A percentile compares a stretch with the other conserved stretches of the same genome.
Conservation (phyloP, 176 grass and related monocot species). For the Raddia guianensis region DNA sequence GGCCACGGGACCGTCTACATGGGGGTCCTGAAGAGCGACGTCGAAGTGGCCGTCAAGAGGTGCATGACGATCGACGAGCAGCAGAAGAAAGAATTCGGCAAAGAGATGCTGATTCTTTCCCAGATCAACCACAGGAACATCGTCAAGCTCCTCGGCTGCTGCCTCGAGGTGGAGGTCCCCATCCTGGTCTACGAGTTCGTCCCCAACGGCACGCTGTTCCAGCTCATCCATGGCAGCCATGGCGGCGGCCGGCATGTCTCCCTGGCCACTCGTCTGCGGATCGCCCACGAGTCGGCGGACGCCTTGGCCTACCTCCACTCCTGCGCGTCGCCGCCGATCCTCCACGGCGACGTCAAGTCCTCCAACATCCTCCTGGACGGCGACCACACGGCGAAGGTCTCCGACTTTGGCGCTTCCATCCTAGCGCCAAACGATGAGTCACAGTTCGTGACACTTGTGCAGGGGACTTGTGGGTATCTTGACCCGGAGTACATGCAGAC, state of each 20-base stretch:
- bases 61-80: neutral
- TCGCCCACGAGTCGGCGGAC: neutral
- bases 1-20: conserved; percentile 15
- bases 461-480: conserved; percentile 48
- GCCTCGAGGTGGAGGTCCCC: neutral
- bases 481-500: conserved; percentile 48
- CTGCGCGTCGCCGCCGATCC: neutral
- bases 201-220: neutral
- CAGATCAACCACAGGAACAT: neutral
- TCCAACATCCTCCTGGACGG: conserved; percentile 23
- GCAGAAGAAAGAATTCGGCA: neutral
- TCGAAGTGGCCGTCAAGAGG: conserved; percentile 13
- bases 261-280: neutral
- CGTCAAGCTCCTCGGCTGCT: neutral
- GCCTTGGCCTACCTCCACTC: conserved; percentile 2
- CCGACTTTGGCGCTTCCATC: conserved; percentile 42
- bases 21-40: neutral
- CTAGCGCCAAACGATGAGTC: conserved; percentile 36
- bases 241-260: neutral
- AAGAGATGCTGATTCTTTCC: neutral
- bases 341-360: conserved; percentile 14
- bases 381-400: conserved; percentile 1
- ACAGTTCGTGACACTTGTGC: conserved; percentile 35
- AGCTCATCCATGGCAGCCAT: neutral
- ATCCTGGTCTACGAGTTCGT: conserved; percentile 15